These are phyloP conservation scores for Sambucus nigra DNA, from an alignment of 129 eudicot species.

Conservation along the genomic window DNA sequence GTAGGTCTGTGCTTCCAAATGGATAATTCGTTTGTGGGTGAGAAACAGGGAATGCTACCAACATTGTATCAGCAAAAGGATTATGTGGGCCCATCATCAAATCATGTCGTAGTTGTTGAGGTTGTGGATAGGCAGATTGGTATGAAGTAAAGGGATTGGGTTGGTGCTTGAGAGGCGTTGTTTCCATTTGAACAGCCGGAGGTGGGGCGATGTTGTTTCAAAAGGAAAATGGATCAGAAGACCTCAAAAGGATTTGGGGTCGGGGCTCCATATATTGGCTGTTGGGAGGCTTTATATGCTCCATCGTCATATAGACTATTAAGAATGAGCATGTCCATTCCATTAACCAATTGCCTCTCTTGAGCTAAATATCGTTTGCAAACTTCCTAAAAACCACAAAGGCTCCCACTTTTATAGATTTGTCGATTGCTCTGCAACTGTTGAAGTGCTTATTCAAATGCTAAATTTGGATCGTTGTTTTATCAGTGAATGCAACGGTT, in stretches of 20 bases:
- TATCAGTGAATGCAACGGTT: too few relatives aligned
- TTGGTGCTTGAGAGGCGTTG: slow-evolving; percentile 38
- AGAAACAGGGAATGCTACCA: slow-evolving; percentile 55
- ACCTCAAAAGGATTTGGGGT: slow-evolving; percentile 94
- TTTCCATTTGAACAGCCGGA: slow-evolving; percentile 42
- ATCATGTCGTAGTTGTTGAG: slow-evolving; percentile 34
- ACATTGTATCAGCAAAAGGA: slow-evolving; percentile 69
- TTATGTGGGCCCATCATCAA: slow-evolving; percentile 53
- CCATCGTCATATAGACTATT: slow-evolving; percentile 87
- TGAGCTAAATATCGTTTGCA: too few relatives aligned
- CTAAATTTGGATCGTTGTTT: too few relatives aligned
- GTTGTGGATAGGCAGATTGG: slow-evolving; percentile 53
- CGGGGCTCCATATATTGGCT: slow-evolving; percentile 74
- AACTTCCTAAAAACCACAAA: too few relatives aligned
- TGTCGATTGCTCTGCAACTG: too few relatives aligned
- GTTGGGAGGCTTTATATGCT: slow-evolving; percentile 82
- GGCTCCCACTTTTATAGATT: too few relatives aligned
- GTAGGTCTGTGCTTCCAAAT: slow-evolving; percentile 52
- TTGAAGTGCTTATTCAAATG: too few relatives aligned
- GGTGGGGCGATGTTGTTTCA: slow-evolving; percentile 42
- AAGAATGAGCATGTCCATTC: slow-evolving; percentile 83
- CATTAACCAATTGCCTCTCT: slow-evolving; percentile 96
- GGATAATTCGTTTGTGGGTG: slow-evolving; percentile 67
- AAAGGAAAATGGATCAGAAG: slow-evolving; percentile 59
- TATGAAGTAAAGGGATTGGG: slow-evolving; percentile 61